Evolutionary conservation across 164 flowering plant genomes (phyloP), one percentile per base, ranked within the genome.

Genomic region (Kalanchoe fedtschenkoi): DNA sequence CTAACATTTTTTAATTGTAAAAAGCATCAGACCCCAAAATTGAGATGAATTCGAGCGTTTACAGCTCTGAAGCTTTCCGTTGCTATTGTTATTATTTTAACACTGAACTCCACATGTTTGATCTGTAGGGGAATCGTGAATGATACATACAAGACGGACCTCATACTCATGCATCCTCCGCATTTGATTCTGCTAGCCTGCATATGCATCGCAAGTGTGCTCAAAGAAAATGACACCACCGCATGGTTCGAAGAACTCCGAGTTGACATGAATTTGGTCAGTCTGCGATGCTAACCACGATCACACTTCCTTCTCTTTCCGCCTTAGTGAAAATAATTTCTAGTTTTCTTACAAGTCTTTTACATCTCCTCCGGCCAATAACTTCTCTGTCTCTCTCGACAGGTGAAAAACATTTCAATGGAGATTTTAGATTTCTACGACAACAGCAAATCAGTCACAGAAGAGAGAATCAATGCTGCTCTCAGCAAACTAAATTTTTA

Each of bases 201-300:
- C 82, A 87, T 93, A 71, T 87, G 81, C 70, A 85, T 93, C 65
- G 87, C 91, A 34, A 86, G 92, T 56, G 97, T 81, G 32, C 78
- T 76, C 60, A 83, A 83, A 75, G 99, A 93, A 2, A 93, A 83
- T 73, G 99, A 93, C 59, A 83, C 81, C 60, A 87, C 87, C 1
- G 68, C 92, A 22, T 93, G 99, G 99, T 90, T 93, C 79, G 99
- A 93, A 81, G 96, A 93, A 82, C 97, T 93, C 46, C 89, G 82
- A 21, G 97, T 83, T 65, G 99, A 93, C 69, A 88, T 93, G 96
- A 93, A 90, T 70, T 84, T 82, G 95, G 99, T 93, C 68, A 72
- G 86, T 63, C 13, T 35, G 38, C 24, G 0, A 2, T 47, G 22
- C 4, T 47, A 22, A 8, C 8, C 39, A 37, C 39, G 1, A 19